Conservation (phyloP, 2,329 filamentous ascomycete genomes). For the Aspergillus fischeri region DNA sequence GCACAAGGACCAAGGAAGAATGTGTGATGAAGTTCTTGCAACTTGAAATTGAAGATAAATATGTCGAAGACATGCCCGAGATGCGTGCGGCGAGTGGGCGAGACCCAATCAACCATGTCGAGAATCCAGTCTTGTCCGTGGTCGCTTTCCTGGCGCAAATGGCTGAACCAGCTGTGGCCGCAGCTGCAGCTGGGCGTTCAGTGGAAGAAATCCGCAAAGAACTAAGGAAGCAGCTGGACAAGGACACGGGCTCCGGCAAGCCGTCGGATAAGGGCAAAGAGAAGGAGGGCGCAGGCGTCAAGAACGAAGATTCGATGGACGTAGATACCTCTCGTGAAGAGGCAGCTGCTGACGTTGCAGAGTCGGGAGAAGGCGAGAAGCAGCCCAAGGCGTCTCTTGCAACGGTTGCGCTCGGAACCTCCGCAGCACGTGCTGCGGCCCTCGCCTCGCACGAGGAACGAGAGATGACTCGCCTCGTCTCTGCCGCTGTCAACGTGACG, state of each 20-base stretch:
- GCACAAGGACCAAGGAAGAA: slow-evolving; percentile 86
- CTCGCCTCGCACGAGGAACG: slow-evolving; percentile 95
- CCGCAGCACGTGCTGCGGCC: slow-evolving; percentile 79
- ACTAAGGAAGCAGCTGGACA: slow-evolving; percentile 73
- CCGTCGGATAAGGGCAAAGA: slow-evolving; percentile 45
- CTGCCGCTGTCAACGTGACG: slow-evolving; percentile 87
- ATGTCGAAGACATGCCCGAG: slow-evolving; percentile 71
- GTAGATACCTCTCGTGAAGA: slow-evolving; percentile 44
- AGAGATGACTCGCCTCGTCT: slow-evolving; percentile 90
- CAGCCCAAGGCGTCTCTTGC: slow-evolving; percentile 51
- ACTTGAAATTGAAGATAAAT: slow-evolving; percentile 96
- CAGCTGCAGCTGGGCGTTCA: slow-evolving; percentile 82
- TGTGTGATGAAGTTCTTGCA: slow-evolving; percentile 96
- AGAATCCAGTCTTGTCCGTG: slow-evolving; percentile 96
- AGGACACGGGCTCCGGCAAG: slow-evolving; percentile 47
- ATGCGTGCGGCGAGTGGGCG: slow-evolving; percentile 72
- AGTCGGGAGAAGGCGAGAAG: slow-evolving; percentile 42
- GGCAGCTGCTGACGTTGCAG: slow-evolving; percentile 33
- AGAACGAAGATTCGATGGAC: slow-evolving; percentile 58
- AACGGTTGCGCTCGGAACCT: slow-evolving; percentile 77
- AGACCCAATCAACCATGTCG: slow-evolving; percentile 83
- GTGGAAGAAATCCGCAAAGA: slow-evolving; percentile 80
- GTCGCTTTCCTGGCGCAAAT: slow-evolving; percentile 90
- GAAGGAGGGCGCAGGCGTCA: slow-evolving; percentile 47
- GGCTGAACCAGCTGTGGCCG: slow-evolving; percentile 83